phyloP scores from a whole-genome alignment of 2,329 filamentous ascomycete species.

The Fusarium kyushuense region DNA sequence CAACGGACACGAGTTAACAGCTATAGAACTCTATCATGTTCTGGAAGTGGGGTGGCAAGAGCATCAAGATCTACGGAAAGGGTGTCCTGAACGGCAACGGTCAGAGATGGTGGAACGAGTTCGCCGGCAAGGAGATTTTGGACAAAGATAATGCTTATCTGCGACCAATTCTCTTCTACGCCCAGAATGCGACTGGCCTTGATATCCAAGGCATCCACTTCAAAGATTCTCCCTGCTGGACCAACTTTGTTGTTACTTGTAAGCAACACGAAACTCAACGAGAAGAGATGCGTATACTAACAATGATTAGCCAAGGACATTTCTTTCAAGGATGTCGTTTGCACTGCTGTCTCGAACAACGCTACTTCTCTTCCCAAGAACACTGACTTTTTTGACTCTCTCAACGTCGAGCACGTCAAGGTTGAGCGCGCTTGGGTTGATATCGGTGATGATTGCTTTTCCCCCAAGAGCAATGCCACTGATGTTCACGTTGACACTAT shows the following conservation, averaged over 20 bases:
- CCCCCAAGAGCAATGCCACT: conserved; percentile 69
- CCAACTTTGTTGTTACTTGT: conserved; percentile 70
- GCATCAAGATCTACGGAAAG: conserved; percentile 70
- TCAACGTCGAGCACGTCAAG: conserved; percentile 70
- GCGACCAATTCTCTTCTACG: conserved; percentile 70
- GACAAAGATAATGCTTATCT: conserved; percentile 67
- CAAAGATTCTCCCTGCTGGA: conserved; percentile 73
- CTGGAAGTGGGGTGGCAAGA: conserved; percentile 72
- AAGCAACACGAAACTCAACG: conserved; percentile 63
- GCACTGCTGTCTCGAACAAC: conserved; percentile 43
- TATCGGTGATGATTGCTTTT: conserved; percentile 71
- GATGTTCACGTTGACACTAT: conserved; percentile 70
- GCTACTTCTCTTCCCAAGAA: conserved; percentile 62
- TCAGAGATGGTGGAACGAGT: conserved; percentile 42
- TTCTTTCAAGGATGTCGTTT: conserved; percentile 41
- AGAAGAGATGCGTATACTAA: conserved; percentile 24
- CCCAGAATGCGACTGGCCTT: conserved; percentile 70
- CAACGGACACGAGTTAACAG: neutral
- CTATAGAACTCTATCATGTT: conserved; percentile 65
- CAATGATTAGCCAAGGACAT: conserved; percentile 32
- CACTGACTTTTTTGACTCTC: conserved; percentile 73
- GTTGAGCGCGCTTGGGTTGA: conserved; percentile 65
- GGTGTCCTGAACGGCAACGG: conserved; percentile 52
- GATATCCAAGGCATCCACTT: conserved; percentile 69
- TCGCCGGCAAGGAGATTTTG: conserved; percentile 53